Evolutionary conservation across 345 rosid genomes (phyloP), one percentile per base, ranked within the genome.

Genomic region (Luvunga scandens): DNA sequence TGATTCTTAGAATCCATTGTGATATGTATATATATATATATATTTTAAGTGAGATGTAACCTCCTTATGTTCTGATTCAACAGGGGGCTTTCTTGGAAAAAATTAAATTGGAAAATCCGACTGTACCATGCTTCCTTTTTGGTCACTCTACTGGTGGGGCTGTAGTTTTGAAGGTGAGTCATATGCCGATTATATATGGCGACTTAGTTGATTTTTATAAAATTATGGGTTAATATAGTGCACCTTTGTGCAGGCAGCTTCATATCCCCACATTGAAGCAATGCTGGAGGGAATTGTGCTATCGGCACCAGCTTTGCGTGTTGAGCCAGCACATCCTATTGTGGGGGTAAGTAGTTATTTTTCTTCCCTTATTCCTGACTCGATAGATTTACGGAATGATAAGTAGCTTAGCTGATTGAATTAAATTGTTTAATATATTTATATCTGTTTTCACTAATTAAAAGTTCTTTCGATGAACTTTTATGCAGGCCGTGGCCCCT

Each of bases 101-200:
- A 83, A 82, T 92, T 71, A 90, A 81, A 85, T 85, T 80, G 38
- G 98, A 94, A 65, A 84, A 96, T 79, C 98, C 94, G 0, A 93
- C 90, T n/a, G 79, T 91, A 27, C 97, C 98, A 27, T 96, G 99
- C 86, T 96, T 96, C 82, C 98, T 96, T 53, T 92, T 94, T 81
- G 99, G 99, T 82, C 99, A 96, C 76, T 96, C 98, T 45, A 94
- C 98, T 0, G 98, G 99, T 81, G 99, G 99, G 77, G 95, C 99
- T 73, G 98, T 94, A 69, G 99, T 96, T 82, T 86, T 96, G 80
- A 96, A 96, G 93, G 98, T 91, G 79, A 71, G 33, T n/a, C 4
- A 59, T 66, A 39, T 57, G 5, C 0, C 30, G 13, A 36, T 25
- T 28, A 27, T 45, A 64, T 69, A 59, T 57, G 21, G 73, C 38